Base-by-base conservation (phyloP, 1,139 yeast species). In the Schwanniomyces etchellsii region DNA sequence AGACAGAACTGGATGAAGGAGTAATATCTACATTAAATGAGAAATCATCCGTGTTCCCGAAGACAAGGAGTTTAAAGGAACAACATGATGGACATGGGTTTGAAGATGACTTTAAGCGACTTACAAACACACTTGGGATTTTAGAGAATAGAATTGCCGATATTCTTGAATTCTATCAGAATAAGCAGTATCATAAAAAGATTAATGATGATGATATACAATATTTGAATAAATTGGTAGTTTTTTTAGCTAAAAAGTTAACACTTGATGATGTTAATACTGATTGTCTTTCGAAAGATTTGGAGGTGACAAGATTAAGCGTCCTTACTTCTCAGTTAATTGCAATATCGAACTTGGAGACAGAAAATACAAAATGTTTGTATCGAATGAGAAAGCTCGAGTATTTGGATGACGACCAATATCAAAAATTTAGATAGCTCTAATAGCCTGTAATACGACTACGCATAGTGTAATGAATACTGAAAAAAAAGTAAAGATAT, bases 271-370 rank as follows among this genome's bases (percentile, higher is more conserved):
- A 55, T 28, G 53, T 51, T 23, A 27, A 39, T 20, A 44, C 59
- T 2, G 48, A 47, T 4, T 58, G 57, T 28, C 40, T 62, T 18
- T 40, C 57, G 1, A 50, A 47, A 18, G 57, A 50, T 29, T 34
- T 58, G 3, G n/a, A n/a, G n/a, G n/a, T n/a, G n/a, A 30, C 27
- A 4, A 34, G 42, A 21, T 41, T 63, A 29, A 43, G 61, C 14
- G 40, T 61, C 20, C 37, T 63, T 10, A 54, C 65, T 1, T 48
- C 55, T 16, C 60, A 61, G 33, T 35, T 56, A 24, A 40, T 47
- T 2, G 38, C 50, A 2, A 37, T 59, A 20, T 57, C 55, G 16
- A 45, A 44, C 16, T 39, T 55, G 27, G 49, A 52, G 29, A 29
- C n/a, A 7, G 9, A 18, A n/a, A 18, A 18, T n/a, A 18, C n/a